Evolutionary conservation across 2,329 filamentous ascomycete species (phyloP).

Genomic region (Monilinia polystroma): DNA sequence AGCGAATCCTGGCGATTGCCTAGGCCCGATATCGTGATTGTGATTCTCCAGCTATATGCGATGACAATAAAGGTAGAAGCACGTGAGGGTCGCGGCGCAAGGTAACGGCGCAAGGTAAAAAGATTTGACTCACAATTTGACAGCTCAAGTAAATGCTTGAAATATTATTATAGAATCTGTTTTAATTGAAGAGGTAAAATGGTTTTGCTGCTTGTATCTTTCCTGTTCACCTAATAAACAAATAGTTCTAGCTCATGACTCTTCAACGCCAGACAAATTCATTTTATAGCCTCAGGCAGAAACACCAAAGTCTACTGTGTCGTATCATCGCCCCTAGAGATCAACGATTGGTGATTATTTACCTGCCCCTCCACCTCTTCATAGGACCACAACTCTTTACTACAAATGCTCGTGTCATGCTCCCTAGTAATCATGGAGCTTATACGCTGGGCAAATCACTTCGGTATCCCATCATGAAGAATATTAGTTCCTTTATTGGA

Average conservation of each 20-base stretch:
- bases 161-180: neutral
- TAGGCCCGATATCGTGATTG: neutral
- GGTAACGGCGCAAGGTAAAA: too few relatives aligned
- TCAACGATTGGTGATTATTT: slow-evolving; percentile 14
- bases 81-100: slow-evolving; percentile 13
- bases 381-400: slow-evolving; percentile 13
- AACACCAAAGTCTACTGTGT: neutral
- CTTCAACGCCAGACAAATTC: neutral
- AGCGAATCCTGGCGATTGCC: neutral
- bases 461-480: slow-evolving; percentile 31
- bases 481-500: slow-evolving; percentile 30
- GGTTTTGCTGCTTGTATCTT: slow-evolving; percentile 7
- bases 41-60: neutral
- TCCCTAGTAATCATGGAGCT: slow-evolving; percentile 41
- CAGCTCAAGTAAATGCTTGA: neutral
- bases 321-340: neutral
- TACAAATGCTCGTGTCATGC: slow-evolving; percentile 36
- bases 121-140: slow-evolving; percentile 14
- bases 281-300: slow-evolving; percentile 19
- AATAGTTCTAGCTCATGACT: slow-evolving; percentile 12
- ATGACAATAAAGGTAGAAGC: slow-evolving; percentile 14
- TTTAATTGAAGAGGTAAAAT: neutral
- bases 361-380: slow-evolving; percentile 10
- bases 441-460: slow-evolving; percentile 36
- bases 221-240: neutral